phyloP scores from a whole-genome alignment of 345 rosid genomes.

The Populus deltoides region DNA sequence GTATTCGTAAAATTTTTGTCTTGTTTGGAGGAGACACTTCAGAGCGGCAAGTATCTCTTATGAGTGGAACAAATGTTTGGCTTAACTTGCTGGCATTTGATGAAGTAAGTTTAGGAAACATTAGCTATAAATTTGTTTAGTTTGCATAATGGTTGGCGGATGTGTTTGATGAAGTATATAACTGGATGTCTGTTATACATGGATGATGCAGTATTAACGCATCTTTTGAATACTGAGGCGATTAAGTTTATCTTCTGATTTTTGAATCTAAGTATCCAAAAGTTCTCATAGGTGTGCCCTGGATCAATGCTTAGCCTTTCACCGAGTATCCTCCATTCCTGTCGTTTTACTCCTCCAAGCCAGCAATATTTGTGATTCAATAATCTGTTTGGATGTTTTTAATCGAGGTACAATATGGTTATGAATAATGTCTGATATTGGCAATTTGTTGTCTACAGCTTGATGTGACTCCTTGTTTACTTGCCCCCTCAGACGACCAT shows the following conservation, averaged over 20 bases:
- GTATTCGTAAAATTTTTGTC: conserved; percentile 58
- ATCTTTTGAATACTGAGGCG: neutral
- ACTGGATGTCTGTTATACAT: neutral
- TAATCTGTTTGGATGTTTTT: neutral
- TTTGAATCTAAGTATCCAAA: neutral
- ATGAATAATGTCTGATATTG: conserved; percentile 18
- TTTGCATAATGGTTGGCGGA: neutral
- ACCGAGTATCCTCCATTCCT: neutral
- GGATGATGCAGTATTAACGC: neutral
- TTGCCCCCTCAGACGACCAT: conserved; percentile 49
- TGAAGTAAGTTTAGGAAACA: conserved; percentile 57
- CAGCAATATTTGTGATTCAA: neutral
- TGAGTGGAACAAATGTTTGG: conserved; percentile 97
- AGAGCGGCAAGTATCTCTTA: conserved; percentile 95
- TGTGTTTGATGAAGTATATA: neutral
- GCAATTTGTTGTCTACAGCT: conserved; percentile 56
- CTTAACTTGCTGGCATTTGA: conserved; percentile 75
- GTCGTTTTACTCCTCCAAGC: neutral
- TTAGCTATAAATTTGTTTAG: conserved; percentile 3
- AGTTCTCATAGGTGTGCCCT: neutral
- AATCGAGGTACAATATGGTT: neutral
- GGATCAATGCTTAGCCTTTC: neutral
- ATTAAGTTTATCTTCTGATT: neutral
- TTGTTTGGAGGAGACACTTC: conserved; percentile 91
- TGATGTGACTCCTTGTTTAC: conserved; percentile 79